These are phyloP conservation scores for Gyrodon tennesseensis DNA, from an alignment of 1,284 basidiomycete species.

Conservation along the genomic window DNA sequence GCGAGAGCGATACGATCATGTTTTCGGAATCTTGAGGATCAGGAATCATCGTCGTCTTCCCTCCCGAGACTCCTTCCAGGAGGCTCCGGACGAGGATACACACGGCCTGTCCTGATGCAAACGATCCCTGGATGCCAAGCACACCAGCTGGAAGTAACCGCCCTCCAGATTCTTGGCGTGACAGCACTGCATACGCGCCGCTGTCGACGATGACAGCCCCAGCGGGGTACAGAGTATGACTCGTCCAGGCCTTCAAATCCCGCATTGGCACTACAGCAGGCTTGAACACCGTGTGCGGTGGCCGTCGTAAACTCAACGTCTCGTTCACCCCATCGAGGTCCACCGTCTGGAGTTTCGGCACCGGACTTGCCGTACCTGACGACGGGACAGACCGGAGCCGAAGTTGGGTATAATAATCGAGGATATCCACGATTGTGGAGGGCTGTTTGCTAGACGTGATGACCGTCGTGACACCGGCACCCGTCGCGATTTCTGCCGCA, in stretches of 20 bases:
- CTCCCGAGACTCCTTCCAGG: constrained; percentile 36
- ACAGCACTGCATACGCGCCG: constrained; percentile 86
- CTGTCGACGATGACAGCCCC: constrained; percentile 87
- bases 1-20: constrained; percentile 45
- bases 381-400: constrained; percentile 43
- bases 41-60: constrained; percentile 29
- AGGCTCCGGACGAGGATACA: constrained; percentile 67
- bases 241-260: constrained; percentile 95
- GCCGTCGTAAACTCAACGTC: constrained; percentile 46
- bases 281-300: constrained; percentile 87
- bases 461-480: constrained; percentile 93
- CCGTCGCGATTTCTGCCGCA: constrained; percentile 96
- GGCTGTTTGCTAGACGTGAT: constrained; percentile 85
- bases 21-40: constrained; percentile 40
- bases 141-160: constrained; percentile 91
- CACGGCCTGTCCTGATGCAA: constrained; percentile 94
- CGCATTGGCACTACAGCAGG: constrained; percentile 74
- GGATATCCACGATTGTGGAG: constrained; percentile 76
- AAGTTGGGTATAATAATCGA: constrained; percentile 65
- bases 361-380: constrained; percentile 49
- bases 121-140: constrained; percentile 80
- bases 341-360: constrained; percentile 35
- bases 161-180: constrained; percentile 83
- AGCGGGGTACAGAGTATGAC: constrained; percentile 86
- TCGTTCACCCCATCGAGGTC: constrained; percentile 37